Evolutionary conservation across 495 filamentous ascomycete species (phyloP), one percentile per base, ranked within the genome.

Genomic region (Penicillium taxi): DNA sequence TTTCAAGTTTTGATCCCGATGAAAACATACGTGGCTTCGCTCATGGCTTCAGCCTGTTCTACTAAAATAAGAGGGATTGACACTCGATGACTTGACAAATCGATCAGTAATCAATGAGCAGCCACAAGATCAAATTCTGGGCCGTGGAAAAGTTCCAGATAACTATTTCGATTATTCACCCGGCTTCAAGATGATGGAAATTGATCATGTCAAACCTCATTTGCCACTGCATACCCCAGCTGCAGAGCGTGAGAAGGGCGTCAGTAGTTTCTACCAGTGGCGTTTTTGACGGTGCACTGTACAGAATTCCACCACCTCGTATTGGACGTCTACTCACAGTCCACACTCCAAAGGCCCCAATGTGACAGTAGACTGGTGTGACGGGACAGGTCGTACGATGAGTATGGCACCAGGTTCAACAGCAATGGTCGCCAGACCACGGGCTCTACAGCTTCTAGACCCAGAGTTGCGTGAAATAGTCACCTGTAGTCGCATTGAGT

Each of bases 271-370:
- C 31, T 58, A 58, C 32, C 54, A 58, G 23, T 58, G 54, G 54
- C 54, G 55, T 41, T 58, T n/a, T 47, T 26, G 54, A 58, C 37
- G 54, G 39, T 0, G 34, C 54, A 3, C 32, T 58, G 8, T 58
- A 58, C 32, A 32, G 36, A 27, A 58, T 58, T 27, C 44, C 42
- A 18, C 42, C 42, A 23, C 52, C 52, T 4, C 42, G 55, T 1
- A 52, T 55, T 2, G 55, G 55, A 14, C 53, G 55, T 37, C 41
- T 58, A 12, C 55, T 58, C 3, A 52, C 55, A 8, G 55, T 58
- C 18, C 35, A 46, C 14, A 58, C 48, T 8, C 55, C 55, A 14
- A 50, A 53, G 18, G 55, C 11, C 55, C 55, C 5, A 48, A 58
- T 40, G 52, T 55, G 5, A 55, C 38, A 0, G 52, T 58, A 4